Conservation (phyloP, 2,329 filamentous ascomycete genomes). For the Aspergillus flavus region DNA sequence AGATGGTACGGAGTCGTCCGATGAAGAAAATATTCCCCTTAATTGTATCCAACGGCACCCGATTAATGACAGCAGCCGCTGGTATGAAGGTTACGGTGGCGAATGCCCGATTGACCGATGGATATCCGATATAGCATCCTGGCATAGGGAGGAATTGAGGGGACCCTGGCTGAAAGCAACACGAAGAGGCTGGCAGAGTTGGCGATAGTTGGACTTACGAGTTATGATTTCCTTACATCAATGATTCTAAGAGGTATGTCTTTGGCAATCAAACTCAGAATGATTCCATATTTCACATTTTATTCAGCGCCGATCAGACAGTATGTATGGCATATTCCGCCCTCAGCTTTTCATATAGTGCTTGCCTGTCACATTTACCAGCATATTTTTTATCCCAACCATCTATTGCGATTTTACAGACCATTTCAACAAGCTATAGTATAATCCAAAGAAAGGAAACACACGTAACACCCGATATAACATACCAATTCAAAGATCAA, state of each 20-base stretch:
- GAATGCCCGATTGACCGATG: neutral
- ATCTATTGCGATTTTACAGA: neutral
- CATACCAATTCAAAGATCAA: neutral
- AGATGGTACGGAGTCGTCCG: neutral
- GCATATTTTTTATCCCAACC: neutral
- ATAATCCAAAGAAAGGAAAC: neutral
- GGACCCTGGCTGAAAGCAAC: neutral
- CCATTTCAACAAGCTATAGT: neutral
- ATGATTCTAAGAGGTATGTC: neutral
- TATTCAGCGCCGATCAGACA: neutral
- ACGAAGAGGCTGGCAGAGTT: neutral
- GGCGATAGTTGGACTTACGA: neutral
- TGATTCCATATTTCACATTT: neutral
- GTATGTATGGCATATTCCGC: neutral
- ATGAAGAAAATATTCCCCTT: neutral
- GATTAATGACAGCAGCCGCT: neutral
- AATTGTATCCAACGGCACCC: neutral
- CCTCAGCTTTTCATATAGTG: neutral
- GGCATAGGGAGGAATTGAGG: neutral
- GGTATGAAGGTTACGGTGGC: neutral
- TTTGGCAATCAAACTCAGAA: neutral
- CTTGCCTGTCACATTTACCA: neutral
- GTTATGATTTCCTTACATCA: neutral
- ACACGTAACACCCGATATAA: neutral
- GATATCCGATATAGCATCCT: neutral